Conservation (phyloP, 495 filamentous ascomycete genomes). For the Daldinia grandis region DNA sequence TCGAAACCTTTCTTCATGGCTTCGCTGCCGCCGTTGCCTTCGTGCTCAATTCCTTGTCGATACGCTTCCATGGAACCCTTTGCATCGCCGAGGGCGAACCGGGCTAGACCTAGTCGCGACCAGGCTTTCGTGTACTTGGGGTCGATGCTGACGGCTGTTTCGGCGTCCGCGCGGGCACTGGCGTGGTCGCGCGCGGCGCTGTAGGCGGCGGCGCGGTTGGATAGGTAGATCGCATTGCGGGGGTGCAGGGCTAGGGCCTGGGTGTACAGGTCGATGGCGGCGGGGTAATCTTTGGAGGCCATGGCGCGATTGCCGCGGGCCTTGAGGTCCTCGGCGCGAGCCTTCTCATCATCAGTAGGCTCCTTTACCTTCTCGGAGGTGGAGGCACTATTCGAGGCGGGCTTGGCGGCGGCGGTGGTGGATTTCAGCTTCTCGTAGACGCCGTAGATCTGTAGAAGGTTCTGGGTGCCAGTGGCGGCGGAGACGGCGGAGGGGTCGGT, state of each 20-base stretch:
- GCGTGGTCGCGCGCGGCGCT: slow-evolving; percentile 81
- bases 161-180: slow-evolving; percentile 82
- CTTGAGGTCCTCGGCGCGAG: slow-evolving; percentile 87
- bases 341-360: slow-evolving; percentile 64
- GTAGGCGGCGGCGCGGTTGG: slow-evolving; percentile 94
- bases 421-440: slow-evolving; percentile 94
- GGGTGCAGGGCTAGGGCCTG: slow-evolving; percentile 82
- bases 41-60: slow-evolving; percentile 87
- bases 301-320: slow-evolving; percentile 93
- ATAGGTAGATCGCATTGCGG: slow-evolving; percentile 93
- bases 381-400: slow-evolving; percentile 23
- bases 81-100: slow-evolving; percentile 88
- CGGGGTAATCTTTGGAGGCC: slow-evolving; percentile 84
- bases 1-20: slow-evolving; percentile 95
- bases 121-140: slow-evolving; percentile 96
- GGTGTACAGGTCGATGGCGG: slow-evolving; percentile 85
- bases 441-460: slow-evolving; percentile 86
- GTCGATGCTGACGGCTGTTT: slow-evolving; percentile 84
- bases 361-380: slow-evolving; percentile 36
- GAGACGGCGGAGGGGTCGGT: slow-evolving; percentile 74
- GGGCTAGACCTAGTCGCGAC: slow-evolving; percentile 88
- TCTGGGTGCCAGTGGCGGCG: slow-evolving; percentile 82
- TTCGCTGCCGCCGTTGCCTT: slow-evolving; percentile 86
- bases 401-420: slow-evolving; percentile 38
- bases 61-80: slow-evolving; percentile 95